Percentiles rank a stretch among this genome's conserved stretches.
These are phyloP conservation scores for Moricandia moricandioides DNA, from an alignment of 345 rosid genomes.

Conservation along the genomic window DNA sequence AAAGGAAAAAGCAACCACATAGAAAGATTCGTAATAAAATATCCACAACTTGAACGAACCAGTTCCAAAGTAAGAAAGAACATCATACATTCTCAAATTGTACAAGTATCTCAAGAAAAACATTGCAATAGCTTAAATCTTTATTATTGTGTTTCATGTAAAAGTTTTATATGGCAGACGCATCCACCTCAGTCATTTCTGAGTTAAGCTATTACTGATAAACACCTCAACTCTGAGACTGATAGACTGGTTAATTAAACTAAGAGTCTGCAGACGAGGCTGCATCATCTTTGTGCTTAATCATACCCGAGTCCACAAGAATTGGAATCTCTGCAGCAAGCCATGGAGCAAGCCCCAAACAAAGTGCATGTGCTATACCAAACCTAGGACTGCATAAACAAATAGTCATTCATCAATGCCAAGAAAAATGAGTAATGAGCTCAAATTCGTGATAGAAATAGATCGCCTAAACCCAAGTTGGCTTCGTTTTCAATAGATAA, in stretches of 20 bases:
- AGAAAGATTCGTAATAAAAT: background rate
- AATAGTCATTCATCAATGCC: background rate
- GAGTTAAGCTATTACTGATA: constrained; percentile 26
- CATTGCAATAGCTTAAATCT: constrained; percentile 19
- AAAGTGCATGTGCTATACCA: constrained; percentile 95
- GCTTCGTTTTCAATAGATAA: background rate
- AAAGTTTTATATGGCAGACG: constrained; percentile 4
- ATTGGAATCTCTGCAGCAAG: constrained; percentile 96
- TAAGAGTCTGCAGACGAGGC: constrained; percentile 58
- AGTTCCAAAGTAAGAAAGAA: background rate
- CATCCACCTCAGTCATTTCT: constrained; percentile 4
- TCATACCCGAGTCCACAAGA: constrained; percentile 94
- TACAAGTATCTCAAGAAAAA: constrained; percentile 4
- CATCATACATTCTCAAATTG: background rate
- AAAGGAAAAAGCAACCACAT: background rate
- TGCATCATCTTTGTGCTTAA: constrained; percentile 94
- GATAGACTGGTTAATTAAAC: constrained; percentile 22
- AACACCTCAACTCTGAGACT: constrained; percentile 20
- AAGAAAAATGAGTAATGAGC: background rate
- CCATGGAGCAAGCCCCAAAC: constrained; percentile 99
- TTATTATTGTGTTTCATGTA: constrained; percentile 24
- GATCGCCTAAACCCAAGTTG: background rate
- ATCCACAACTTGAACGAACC: constrained; percentile 2
- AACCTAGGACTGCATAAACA: constrained; percentile 73
- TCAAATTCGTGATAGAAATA: background rate